These are phyloP conservation scores for Solanum ossicruentum DNA, from an alignment of 257 asterid species.

Conservation along the genomic window DNA sequence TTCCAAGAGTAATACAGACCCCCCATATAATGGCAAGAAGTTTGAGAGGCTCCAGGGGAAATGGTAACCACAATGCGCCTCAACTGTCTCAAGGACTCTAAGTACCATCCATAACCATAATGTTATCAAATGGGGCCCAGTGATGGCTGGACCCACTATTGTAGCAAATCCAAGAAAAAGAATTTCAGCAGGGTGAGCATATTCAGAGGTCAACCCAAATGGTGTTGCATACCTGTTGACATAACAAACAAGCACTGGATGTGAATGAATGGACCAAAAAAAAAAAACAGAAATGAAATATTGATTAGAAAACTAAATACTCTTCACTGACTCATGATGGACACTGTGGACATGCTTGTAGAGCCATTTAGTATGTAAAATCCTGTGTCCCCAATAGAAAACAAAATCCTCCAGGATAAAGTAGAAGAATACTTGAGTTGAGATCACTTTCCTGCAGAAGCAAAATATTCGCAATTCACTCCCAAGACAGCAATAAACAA, in stretches of 20 bases:
- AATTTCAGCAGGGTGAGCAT: conserved; percentile 98
- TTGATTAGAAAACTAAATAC: not conserved
- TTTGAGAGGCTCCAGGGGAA: conserved; percentile 96
- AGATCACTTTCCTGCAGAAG: conserved; percentile 79
- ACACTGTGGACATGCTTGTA: conserved; percentile 98
- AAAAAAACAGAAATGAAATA: not conserved
- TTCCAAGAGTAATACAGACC: conserved; percentile 34
- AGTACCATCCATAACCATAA: conserved; percentile 97
- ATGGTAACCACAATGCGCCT: conserved; percentile 97
- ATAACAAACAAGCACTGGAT: conserved; percentile 7
- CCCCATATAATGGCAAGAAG: conserved; percentile 93
- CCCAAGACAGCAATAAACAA: not conserved
- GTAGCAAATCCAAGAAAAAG: conserved; percentile 96
- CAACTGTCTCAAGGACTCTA: conserved; percentile 95
- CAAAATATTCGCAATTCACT: conserved; percentile 3
- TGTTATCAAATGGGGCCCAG: conserved; percentile 94
- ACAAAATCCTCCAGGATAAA: conserved; percentile 88
- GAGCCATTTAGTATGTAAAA: conserved; percentile 96
- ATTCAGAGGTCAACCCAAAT: conserved; percentile 97
- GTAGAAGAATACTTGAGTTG: conserved; percentile 77
- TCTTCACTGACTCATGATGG: conserved; percentile 83
- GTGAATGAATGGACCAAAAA: not conserved
- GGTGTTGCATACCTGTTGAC: conserved; percentile 86
- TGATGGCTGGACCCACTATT: conserved; percentile 89
- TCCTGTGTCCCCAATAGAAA: conserved; percentile 97